Conservation (phyloP, 306 rosid species). For the Calophaca sinica region DNA sequence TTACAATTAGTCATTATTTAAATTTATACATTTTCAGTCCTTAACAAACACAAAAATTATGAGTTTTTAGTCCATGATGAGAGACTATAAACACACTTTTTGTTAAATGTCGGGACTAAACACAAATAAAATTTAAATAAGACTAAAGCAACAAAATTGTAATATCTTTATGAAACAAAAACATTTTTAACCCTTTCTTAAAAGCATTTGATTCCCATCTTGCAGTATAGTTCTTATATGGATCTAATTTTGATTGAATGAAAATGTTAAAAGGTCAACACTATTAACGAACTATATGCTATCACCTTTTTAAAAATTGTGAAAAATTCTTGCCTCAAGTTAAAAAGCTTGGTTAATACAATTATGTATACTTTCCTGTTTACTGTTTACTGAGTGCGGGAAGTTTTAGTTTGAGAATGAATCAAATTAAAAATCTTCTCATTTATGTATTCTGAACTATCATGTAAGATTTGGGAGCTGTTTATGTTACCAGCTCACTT, state of each 20-base stretch:
- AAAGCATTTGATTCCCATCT: slow-evolving; percentile 3
- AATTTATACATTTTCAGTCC: too few species aligned
- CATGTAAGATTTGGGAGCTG: not conserved
- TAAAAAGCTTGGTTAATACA: slow-evolving; percentile 10
- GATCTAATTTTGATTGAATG: slow-evolving; percentile 7
- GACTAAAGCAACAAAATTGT: not conserved
- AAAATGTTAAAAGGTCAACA: not conserved
- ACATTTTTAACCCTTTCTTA: not conserved
- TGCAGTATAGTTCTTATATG: not conserved
- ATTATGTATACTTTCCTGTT: not conserved
- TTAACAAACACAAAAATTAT: too few species aligned
- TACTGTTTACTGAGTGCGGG: not conserved
- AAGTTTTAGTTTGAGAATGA: not conserved
- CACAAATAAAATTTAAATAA: not conserved
- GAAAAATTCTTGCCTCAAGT: slow-evolving; percentile 1
- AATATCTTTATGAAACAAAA: not conserved
- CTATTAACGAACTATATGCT: not conserved
- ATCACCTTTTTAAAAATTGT: not conserved
- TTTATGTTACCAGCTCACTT: slow-evolving; percentile 17
- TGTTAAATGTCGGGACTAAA: too few species aligned
- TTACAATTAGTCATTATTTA: too few species aligned
- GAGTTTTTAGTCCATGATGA: too few species aligned
- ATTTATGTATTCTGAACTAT: not conserved
- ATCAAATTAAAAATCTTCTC: slow-evolving; percentile 3
- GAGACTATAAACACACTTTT: not conserved